A percentile compares a stretch with the other conserved stretches of the same genome.
phyloP scores from a whole-genome alignment of 2,329 filamentous ascomycete species.

The Alternaria postmessia region DNA sequence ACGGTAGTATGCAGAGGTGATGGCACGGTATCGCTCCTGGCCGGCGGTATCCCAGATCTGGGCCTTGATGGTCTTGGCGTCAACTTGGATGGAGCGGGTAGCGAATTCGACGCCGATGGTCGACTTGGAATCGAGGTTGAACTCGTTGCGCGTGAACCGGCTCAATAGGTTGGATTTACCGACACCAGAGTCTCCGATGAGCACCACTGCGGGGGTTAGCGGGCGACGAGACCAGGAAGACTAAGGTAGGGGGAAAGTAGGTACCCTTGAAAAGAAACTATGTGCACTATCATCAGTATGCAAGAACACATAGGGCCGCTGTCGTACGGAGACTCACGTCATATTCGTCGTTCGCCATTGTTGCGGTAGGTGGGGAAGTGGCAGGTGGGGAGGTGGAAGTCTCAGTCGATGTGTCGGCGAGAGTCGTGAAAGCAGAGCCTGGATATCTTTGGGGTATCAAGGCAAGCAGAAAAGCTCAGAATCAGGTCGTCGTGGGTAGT shows the following conservation, averaged over 20 bases:
- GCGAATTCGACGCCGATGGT: constrained; percentile 99
- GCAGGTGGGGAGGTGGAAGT: constrained; percentile 10
- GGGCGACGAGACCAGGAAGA: constrained; percentile 26
- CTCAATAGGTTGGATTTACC: constrained; percentile 99
- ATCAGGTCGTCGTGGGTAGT: constrained; percentile 15
- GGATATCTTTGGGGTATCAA: constrained; percentile 2
- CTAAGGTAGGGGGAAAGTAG: constrained; percentile 24
- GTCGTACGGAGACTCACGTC: constrained; percentile 73
- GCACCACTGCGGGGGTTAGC: constrained; percentile 73
- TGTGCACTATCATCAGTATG: constrained; percentile 35
- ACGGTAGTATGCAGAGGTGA: constrained; percentile 98
- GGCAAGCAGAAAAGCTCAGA: constrained; percentile 2
- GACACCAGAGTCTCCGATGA: constrained; percentile 99
- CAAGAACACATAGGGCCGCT: constrained; percentile 21
- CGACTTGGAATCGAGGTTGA: constrained; percentile 99
- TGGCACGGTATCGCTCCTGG: constrained; percentile 98
- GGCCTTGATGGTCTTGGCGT: constrained; percentile 99
- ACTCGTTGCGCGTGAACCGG: constrained; percentile 99
- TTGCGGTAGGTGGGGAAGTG: constrained; percentile 44
- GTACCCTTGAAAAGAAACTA: constrained; percentile 99
- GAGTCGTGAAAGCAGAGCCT: background rate
- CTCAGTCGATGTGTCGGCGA: background rate
- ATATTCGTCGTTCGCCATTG: constrained; percentile 99
- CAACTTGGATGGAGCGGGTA: constrained; percentile 97
- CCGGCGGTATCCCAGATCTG: constrained; percentile 99